These are phyloP conservation scores for Biancaea sappan DNA, from an alignment of 306 rosid species.

Conservation along the genomic window DNA sequence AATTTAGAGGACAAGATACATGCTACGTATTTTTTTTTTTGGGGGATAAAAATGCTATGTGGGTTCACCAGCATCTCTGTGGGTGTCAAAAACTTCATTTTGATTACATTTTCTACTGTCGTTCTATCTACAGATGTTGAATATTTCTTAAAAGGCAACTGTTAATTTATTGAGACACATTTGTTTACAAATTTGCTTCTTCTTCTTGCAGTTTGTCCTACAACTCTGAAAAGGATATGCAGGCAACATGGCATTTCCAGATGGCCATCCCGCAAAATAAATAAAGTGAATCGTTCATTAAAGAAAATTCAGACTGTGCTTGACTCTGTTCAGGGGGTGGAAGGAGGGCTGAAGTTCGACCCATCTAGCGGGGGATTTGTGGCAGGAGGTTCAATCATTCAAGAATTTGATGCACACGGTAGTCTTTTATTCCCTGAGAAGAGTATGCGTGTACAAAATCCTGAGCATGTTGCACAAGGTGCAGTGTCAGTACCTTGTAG, in stretches of 20 bases:
- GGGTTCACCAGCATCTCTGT: constrained; percentile 13
- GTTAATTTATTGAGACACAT: neutral
- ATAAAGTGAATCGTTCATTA: constrained; percentile 89
- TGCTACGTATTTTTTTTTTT: too few species aligned
- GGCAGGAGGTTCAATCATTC: constrained; percentile 61
- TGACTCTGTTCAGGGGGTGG: constrained; percentile 92
- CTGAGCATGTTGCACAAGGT: constrained; percentile 27
- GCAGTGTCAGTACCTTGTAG: constrained; percentile 34
- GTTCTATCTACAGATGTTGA: constrained; percentile 3
- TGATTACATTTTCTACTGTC: neutral
- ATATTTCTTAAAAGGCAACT: constrained; percentile 18
- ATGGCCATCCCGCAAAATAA: constrained; percentile 99
- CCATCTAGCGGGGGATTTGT: constrained; percentile 77
- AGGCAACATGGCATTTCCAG: constrained; percentile 96
- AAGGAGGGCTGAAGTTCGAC: constrained; percentile 83
- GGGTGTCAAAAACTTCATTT: neutral
- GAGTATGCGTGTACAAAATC: constrained; percentile 26
- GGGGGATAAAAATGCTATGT: constrained; percentile 5
- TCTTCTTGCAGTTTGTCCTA: constrained; percentile 80
- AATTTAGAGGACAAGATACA: neutral
- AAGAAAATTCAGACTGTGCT: constrained; percentile 81
- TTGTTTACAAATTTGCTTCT: constrained; percentile 22
- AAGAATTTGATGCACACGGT: constrained; percentile 51
- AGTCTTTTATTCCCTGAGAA: constrained; percentile 50
- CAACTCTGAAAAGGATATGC: constrained; percentile 96